These are phyloP conservation scores for Mycena sp. DNA, from an alignment of 1,284 basidiomycete species.

Conservation along the genomic window DNA sequence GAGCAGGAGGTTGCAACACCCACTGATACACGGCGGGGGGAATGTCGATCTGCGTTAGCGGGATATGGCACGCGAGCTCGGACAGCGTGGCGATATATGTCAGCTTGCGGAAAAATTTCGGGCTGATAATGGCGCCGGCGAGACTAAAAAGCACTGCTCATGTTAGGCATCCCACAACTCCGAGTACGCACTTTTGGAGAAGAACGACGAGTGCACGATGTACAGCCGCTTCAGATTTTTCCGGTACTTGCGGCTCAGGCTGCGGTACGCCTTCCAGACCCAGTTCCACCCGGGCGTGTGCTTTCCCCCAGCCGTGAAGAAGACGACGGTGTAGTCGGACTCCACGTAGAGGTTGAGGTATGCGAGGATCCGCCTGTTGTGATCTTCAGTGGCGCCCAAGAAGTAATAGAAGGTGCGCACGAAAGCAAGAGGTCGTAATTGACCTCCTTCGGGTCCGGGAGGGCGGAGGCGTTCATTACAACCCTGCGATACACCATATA, in stretches of 20 bases:
- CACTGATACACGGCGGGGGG: constrained; percentile 84
- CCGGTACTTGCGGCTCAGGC: constrained; percentile 83
- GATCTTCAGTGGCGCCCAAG: constrained; percentile 1
- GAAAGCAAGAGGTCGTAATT: constrained; percentile 81
- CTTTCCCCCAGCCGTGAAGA: constrained; percentile 83
- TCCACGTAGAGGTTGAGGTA: constrained; percentile 87
- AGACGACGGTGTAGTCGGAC: constrained; percentile 87
- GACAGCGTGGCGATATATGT: constrained; percentile 79
- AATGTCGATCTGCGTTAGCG: constrained; percentile 86
- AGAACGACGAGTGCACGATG: constrained; percentile 88
- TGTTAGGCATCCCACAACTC: constrained; percentile 8
- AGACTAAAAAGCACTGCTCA: constrained; percentile 81
- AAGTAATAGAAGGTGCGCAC: constrained; percentile 48
- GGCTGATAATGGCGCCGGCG: constrained; percentile 86
- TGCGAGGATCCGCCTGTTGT: constrained; percentile 70
- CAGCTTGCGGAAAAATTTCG: constrained; percentile 89
- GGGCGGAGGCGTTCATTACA: constrained; percentile 79
- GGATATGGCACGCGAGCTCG: constrained; percentile 77
- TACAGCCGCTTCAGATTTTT: constrained; percentile 90
- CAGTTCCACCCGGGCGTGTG: constrained; percentile 87
- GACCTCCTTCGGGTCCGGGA: constrained; percentile 81
- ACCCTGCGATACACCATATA: constrained; percentile 59
- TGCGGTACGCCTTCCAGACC: constrained; percentile 90
- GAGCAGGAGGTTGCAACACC: constrained; percentile 34
- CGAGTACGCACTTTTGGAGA: constrained; percentile 76